Evolutionary conservation across 169 alveolate species (phyloP).

Genomic region (Plasmodium knowlesi): DNA sequence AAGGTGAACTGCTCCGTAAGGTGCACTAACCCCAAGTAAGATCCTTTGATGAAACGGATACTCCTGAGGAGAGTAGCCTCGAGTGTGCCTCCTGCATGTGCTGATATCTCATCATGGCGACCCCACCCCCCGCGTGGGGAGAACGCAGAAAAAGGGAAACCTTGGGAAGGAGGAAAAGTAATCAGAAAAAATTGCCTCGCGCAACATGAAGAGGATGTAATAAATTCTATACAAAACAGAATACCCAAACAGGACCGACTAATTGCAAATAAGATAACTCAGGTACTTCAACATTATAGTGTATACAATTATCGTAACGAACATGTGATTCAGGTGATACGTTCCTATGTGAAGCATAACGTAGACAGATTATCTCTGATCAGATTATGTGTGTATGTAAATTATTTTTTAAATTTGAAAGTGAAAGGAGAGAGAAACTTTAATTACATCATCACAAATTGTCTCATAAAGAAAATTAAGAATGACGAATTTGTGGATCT

Average conservation of each 20-base stretch:
- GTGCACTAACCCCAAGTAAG: neutral
- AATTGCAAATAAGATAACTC: neutral
- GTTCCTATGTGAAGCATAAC: slow-evolving; percentile 34
- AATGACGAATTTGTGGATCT: slow-evolving; percentile 47
- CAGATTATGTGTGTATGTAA: slow-evolving; percentile 21
- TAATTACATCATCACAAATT: slow-evolving; percentile 3
- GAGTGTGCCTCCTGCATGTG: neutral
- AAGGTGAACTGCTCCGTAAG: neutral
- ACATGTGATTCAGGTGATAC: neutral
- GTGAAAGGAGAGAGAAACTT: slow-evolving; percentile 26
- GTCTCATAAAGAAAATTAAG: slow-evolving; percentile 31
- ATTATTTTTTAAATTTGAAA: slow-evolving; percentile 54
- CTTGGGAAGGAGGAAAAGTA: neutral
- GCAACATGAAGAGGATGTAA: slow-evolving; percentile 23
- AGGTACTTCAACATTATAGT: slow-evolving; percentile 29
- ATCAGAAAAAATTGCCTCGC: neutral
- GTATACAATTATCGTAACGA: slow-evolving; percentile 6
- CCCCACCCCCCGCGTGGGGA: neutral
- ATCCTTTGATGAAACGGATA: slow-evolving; percentile 15
- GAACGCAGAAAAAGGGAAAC: neutral
- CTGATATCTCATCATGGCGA: neutral
- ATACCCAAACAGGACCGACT: neutral
- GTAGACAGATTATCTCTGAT: slow-evolving; percentile 21
- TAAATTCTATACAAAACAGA: slow-evolving; percentile 17
- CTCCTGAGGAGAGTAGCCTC: neutral